phyloP scores from a whole-genome alignment of 1,284 basidiomycete species.

The Hymenochaete sp. region DNA sequence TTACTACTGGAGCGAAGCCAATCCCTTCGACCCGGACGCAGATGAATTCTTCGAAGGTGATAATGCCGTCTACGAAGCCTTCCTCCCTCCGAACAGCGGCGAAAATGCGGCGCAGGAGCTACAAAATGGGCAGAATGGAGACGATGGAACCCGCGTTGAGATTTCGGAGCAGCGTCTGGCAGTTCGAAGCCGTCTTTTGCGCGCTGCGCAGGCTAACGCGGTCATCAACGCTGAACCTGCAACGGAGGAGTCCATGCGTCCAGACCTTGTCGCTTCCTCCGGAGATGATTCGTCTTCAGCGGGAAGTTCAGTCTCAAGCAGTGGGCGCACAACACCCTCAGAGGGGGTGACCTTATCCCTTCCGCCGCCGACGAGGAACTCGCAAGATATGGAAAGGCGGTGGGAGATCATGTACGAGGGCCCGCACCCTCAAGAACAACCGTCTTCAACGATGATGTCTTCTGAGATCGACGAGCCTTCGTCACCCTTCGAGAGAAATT shows the following conservation, averaged over 20 bases:
- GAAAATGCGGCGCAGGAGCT: constrained; percentile 14
- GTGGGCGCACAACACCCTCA: constrained; percentile 8
- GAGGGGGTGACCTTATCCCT: background rate
- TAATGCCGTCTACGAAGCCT: constrained; percentile 59
- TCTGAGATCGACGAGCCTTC: too few relatives aligned
- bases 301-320: constrained; percentile 4
- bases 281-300: constrained; percentile 6
- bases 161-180: background rate
- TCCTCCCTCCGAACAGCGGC: constrained; percentile 41
- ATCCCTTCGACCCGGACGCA: constrained; percentile 71
- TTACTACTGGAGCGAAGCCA: constrained; percentile 56
- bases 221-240: background rate
- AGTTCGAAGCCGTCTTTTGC: background rate
- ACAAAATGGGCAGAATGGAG: background rate
- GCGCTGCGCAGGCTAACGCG: background rate
- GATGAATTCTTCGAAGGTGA: constrained; percentile 59
- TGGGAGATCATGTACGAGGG: too few relatives aligned
- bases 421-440: too few relatives aligned
- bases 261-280: constrained; percentile 5
- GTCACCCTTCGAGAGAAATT: too few relatives aligned
- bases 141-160: background rate
- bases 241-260: constrained; percentile 8
- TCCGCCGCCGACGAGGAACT: background rate
- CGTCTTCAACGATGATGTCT: too few relatives aligned
- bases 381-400: background rate